Conservation (phyloP, 2,329 filamentous ascomycete species). For the Ophiostoma quercus region DNA sequence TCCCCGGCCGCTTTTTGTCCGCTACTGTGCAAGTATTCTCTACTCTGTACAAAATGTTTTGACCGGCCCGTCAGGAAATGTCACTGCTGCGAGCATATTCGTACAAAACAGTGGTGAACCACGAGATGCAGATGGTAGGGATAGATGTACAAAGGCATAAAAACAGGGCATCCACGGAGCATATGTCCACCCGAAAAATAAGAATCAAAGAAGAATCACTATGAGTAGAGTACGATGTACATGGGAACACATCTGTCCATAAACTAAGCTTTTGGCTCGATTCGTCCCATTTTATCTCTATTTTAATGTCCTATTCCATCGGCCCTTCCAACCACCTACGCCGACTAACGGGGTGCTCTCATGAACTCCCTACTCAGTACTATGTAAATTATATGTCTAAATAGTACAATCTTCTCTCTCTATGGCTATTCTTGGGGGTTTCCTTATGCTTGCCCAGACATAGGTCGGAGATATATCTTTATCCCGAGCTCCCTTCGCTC, state of each 20-base stretch:
- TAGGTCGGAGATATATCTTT: slow-evolving; percentile 19
- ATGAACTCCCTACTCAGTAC: neutral
- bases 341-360: neutral
- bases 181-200: neutral
- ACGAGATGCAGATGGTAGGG: neutral
- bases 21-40: neutral
- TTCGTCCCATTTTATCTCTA: neutral
- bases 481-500: slow-evolving; percentile 14
- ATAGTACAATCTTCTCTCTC: neutral
- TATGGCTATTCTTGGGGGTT: neutral
- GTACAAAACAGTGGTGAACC: neutral
- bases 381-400: neutral
- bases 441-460: neutral
- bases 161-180: neutral
- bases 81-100: neutral
- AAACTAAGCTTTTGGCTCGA: neutral
- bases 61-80: neutral
- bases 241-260: neutral
- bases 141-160: neutral
- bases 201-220: neutral
- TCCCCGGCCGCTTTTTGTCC: slow-evolving; percentile 12
- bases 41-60: neutral
- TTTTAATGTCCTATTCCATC: neutral
- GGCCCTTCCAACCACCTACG: neutral
- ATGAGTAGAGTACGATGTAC: neutral